These are phyloP conservation scores for Volvariella surrecta DNA, from an alignment of 1,284 basidiomycete species.

Conservation along the genomic window DNA sequence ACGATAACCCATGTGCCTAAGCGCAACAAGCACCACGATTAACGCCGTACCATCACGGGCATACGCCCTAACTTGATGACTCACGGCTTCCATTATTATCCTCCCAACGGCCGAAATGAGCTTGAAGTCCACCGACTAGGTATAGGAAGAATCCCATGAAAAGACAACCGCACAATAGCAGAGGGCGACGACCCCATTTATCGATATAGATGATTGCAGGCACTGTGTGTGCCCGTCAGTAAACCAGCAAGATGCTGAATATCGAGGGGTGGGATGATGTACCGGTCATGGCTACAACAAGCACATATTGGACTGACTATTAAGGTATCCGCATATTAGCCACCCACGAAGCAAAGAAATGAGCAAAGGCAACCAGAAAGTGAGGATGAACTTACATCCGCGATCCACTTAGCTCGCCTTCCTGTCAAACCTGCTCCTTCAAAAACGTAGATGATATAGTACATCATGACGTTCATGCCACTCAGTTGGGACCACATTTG, in stretches of 20 bases:
- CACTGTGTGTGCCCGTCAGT: slow-evolving; percentile 21
- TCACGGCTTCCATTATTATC: slow-evolving; percentile 25
- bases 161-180: slow-evolving; percentile 56
- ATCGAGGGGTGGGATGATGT: slow-evolving; percentile 6
- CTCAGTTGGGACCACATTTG: slow-evolving; percentile 62
- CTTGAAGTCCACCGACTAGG: slow-evolving; percentile 72
- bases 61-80: slow-evolving; percentile 6
- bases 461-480: slow-evolving; percentile 72
- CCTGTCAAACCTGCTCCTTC: slow-evolving; percentile 69
- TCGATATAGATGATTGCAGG: slow-evolving; percentile 75
- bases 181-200: slow-evolving; percentile 72
- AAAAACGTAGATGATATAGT: slow-evolving; percentile 74
- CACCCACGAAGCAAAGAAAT: no score
- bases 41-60: no score
- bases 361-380: not conserved
- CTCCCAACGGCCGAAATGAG: slow-evolving; percentile 57
- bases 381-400: slow-evolving; percentile 29
- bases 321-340: no score
- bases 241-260: not conserved
- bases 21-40: slow-evolving; percentile 6
- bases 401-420: slow-evolving; percentile 61
- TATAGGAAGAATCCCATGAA: slow-evolving; percentile 71
- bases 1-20: slow-evolving; percentile 52
- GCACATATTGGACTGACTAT: slow-evolving; percentile 68
- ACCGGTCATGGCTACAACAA: slow-evolving; percentile 58